phyloP scores from a whole-genome alignment of 1,284 basidiomycete species.

The Ganoderma resinaceum region DNA sequence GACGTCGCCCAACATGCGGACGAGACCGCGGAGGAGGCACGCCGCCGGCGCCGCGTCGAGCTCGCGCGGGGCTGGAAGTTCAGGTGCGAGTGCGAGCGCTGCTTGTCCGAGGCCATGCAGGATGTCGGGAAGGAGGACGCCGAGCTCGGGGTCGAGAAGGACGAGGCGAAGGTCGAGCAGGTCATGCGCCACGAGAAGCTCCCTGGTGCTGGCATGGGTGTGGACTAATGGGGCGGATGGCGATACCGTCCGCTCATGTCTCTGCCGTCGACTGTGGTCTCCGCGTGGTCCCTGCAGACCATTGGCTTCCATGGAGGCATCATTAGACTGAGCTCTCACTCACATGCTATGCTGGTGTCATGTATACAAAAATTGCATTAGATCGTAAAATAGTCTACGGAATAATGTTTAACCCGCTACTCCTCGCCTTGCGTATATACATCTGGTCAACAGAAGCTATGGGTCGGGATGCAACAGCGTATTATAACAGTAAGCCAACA shows the following conservation, averaged over 20 bases:
- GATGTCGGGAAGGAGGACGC: conserved; percentile 41
- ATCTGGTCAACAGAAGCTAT: not conserved
- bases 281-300: not conserved
- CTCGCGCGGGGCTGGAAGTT: conserved; percentile 84
- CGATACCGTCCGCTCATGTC: not conserved
- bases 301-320: not conserved
- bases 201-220: conserved; percentile 22
- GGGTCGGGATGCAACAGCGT: not conserved
- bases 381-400: conserved; percentile 22
- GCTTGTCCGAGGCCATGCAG: conserved; percentile 55
- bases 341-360: not conserved
- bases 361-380: conserved; percentile 20
- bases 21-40: conserved; percentile 61
- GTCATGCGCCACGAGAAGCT: conserved; percentile 47
- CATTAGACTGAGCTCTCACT: not conserved
- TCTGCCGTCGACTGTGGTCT: not conserved
- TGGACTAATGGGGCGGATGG: conserved; percentile 17
- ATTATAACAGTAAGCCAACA: not conserved
- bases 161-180: conserved; percentile 65
- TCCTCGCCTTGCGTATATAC: conserved; percentile 3
- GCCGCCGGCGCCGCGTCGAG: conserved; percentile 70
- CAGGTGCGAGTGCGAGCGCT: conserved; percentile 72
- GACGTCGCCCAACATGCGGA: conserved; percentile 62
- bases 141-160: conserved; percentile 50
- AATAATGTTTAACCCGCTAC: conserved; percentile 16